Base-by-base conservation (phyloP, 805 yeast species). In the Sugiyamaella mastotermitis region DNA sequence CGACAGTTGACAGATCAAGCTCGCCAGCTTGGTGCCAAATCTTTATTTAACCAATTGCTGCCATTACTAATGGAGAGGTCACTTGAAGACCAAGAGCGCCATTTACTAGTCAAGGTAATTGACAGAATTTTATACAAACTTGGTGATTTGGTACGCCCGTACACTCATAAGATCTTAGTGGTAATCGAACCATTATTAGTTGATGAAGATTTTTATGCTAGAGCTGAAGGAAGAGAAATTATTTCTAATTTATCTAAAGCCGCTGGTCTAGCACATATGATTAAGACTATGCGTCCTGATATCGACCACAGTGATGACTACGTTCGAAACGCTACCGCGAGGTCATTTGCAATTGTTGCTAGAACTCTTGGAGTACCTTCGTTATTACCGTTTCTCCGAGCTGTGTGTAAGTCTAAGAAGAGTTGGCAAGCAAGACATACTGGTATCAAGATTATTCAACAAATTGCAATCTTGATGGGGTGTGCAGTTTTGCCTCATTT, bases 371-470 rank as follows among this genome's bases (percentile, higher is more conserved):
- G 97, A 1, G 64, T 86, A 5, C 78, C 72, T 1, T 61, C 74
- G 4, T 57, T 85, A 32, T 52, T 92, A 9, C 96, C 97, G 0
- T 90, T 90, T 55, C 56, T 90, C 25, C 74, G 71, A 45, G 94
- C 95, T 0, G 88, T 83, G 3, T 77, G 90, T 43, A 69, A 71
- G 43, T 79, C 94, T 2, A 78, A 76, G 50, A 80, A 81, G 53
- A 74, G 80, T 37, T 80, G 92, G 90, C 73, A 73, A 46, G 85
- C 94, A 0, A 72, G 94, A 30, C 90, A 83, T 47, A 83, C 95
- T 0, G 96, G 95, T 43, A 69, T 77, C 17, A 76, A 78, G 52
- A 74, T 78, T 6, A 68, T 90, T 7, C 94, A 83, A 53, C 92
- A 84, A 47, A 68, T 85, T 30, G 81, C 94, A 4, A 57, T 74